phyloP scores from a whole-genome alignment of 768 basidiomycete species.

The Neoboletus magnificus region DNA sequence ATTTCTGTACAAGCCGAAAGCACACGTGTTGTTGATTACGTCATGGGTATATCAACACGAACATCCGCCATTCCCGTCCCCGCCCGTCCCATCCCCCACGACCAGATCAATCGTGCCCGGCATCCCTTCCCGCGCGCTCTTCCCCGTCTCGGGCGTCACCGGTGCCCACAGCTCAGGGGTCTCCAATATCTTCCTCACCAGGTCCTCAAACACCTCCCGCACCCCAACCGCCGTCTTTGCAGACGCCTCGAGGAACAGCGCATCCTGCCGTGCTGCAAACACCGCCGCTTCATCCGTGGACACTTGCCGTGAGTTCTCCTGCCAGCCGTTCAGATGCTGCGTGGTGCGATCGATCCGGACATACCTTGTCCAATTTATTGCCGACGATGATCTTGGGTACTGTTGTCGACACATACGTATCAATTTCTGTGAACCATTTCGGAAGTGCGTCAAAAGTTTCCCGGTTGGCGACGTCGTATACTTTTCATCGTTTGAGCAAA shows the following conservation, averaged over 20 bases:
- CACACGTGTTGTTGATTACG: constrained; percentile 23
- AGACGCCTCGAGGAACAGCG: constrained; percentile 86
- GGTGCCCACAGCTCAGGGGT: constrained; percentile 78
- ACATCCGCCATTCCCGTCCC: constrained; percentile 28
- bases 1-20: not conserved
- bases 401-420: constrained; percentile 82
- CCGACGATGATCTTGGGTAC: constrained; percentile 95
- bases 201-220: constrained; percentile 67
- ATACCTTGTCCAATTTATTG: constrained; percentile 89
- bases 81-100: constrained; percentile 6
- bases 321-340: not conserved
- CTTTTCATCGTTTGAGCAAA: constrained; percentile 37
- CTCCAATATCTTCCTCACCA: constrained; percentile 80
- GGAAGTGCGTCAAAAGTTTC: constrained; percentile 94
- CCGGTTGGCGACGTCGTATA: constrained; percentile 92
- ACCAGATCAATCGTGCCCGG: constrained; percentile 42
- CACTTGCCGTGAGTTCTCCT: constrained; percentile 93
- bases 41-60: constrained; percentile 29
- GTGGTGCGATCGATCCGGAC: not conserved
- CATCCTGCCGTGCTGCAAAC: constrained; percentile 80
- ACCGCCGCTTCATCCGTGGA: constrained; percentile 69
- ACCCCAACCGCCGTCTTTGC: constrained; percentile 91
- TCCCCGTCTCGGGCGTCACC: constrained; percentile 20
- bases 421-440: constrained; percentile 88
- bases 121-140: constrained; percentile 30